These are phyloP conservation scores for Cystofilobasidium ferigula DNA, from an alignment of 768 basidiomycete species.

Conservation along the genomic window DNA sequence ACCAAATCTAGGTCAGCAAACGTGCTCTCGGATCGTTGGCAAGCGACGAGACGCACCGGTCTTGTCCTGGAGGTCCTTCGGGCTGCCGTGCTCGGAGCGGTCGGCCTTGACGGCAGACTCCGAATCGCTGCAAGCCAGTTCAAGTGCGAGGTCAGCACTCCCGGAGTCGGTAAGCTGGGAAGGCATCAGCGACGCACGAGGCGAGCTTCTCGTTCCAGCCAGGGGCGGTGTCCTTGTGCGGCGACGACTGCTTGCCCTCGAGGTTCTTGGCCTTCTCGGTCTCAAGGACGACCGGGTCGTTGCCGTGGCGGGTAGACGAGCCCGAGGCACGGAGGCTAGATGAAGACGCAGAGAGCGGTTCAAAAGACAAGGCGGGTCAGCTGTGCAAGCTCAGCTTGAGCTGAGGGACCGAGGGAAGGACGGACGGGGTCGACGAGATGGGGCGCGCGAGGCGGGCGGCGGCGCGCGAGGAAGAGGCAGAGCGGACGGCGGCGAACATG, in stretches of 20 bases:
- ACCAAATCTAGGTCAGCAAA: too few species aligned
- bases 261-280: slow-evolving; percentile 23
- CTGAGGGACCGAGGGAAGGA: not conserved
- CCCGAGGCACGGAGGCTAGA: slow-evolving; percentile 2
- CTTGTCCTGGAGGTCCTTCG: slow-evolving; percentile 18
- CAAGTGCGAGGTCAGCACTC: not conserved
- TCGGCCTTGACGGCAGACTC: slow-evolving; percentile 24
- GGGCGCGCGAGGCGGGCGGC: not conserved
- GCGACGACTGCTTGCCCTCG: slow-evolving; percentile 14
- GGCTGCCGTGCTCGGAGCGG: not conserved
- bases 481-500: slow-evolving; percentile 2
- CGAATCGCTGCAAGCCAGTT: slow-evolving; percentile 4
- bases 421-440: slow-evolving; percentile 1
- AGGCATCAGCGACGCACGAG: not conserved
- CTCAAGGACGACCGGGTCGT: slow-evolving; percentile 12
- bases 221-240: slow-evolving; percentile 7
- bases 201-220: slow-evolving; percentile 25
- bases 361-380: not conserved
- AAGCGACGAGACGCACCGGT: not conserved
- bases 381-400: not conserved
- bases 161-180: not conserved
- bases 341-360: not conserved
- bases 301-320: slow-evolving; percentile 13
- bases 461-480: not conserved
- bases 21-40: too few species aligned